phyloP scores from a whole-genome alignment of 192 early-diverging fungal species.

The Backusella circina region DNA sequence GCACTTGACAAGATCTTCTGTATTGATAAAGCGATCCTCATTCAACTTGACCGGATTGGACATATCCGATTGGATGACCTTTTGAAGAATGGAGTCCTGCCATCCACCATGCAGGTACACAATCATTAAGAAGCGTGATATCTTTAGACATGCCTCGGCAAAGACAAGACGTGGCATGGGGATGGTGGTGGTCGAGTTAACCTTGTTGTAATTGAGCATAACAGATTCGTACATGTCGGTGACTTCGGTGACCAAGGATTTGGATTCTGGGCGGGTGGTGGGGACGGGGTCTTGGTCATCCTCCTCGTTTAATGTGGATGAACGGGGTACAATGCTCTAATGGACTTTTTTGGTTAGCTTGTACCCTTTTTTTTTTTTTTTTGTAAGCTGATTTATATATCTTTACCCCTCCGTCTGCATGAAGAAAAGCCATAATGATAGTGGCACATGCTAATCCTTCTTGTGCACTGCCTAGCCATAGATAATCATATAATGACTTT shows the following conservation, averaged over 20 bases:
- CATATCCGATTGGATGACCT: conserved; percentile 31
- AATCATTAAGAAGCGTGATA: conserved; percentile 59
- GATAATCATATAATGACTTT: conserved; percentile 63
- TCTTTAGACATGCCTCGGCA: conserved; percentile 61
- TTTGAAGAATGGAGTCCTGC: conserved; percentile 31
- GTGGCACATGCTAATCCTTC: conserved; percentile 67
- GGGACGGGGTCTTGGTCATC: not conserved
- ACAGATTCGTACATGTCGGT: conserved; percentile 68
- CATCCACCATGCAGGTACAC: conserved; percentile 39
- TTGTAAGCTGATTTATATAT: not conserved
- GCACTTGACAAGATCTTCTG: conserved; percentile 3
- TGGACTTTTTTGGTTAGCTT: not conserved
- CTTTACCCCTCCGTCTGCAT: conserved; percentile 19
- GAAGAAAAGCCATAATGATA: conserved; percentile 54
- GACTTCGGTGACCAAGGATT: conserved; percentile 48
- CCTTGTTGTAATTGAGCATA: conserved; percentile 59
- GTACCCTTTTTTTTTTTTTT: not conserved
- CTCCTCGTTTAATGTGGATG: not conserved
- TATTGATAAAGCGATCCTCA: not conserved
- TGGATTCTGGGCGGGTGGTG: not conserved
- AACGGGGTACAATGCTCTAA: not conserved
- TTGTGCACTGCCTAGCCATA: conserved; percentile 72
- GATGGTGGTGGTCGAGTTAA: conserved; percentile 34
- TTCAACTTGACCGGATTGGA: not conserved
- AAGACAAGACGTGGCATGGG: conserved; percentile 57